Evolutionary conservation across 2,329 filamentous ascomycete genomes (phyloP).

Genomic region (Fusarium sp.): DNA sequence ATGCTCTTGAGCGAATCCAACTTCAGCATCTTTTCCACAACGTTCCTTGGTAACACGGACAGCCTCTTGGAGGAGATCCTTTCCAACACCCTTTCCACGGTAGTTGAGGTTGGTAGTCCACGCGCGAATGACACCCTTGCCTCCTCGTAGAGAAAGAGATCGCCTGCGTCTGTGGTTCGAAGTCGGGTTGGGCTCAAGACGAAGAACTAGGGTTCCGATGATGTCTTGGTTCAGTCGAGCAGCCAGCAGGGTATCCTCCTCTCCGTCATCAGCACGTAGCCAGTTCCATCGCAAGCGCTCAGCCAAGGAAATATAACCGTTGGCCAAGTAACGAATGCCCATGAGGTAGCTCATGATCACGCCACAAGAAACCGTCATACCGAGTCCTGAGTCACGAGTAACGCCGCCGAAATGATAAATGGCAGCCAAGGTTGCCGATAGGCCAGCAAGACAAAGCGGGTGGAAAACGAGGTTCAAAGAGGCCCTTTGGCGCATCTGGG

Average conservation of each 20-base stretch:
- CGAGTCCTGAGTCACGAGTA: constrained; percentile 59
- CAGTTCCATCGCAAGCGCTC: constrained; percentile 69
- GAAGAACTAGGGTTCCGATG: constrained; percentile 75
- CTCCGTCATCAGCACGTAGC: constrained; percentile 55
- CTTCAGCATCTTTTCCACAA: constrained; percentile 71
- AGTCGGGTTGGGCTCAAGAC: constrained; percentile 60
- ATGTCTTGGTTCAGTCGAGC: constrained; percentile 73
- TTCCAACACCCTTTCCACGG: constrained; percentile 75
- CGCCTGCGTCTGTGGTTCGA: constrained; percentile 46
- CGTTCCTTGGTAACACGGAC: constrained; percentile 72
- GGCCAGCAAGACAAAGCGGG: constrained; percentile 60
- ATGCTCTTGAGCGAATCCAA: constrained; percentile 80
- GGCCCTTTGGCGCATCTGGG: constrained; percentile 79
- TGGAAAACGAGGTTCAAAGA: constrained; percentile 70
- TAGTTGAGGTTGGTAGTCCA: constrained; percentile 81
- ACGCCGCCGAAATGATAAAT: constrained; percentile 58
- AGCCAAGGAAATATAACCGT: constrained; percentile 69
- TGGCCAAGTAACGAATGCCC: constrained; percentile 65
- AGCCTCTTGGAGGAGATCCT: constrained; percentile 75
- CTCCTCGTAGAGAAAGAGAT: constrained; percentile 58
- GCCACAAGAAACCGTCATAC: constrained; percentile 66
- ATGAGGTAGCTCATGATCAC: constrained; percentile 70
- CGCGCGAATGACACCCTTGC: constrained; percentile 76
- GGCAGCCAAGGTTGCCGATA: constrained; percentile 54
- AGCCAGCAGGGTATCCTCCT: constrained; percentile 68